Percentiles rank a stretch among this genome's conserved stretches.
phyloP scores from a whole-genome alignment of 2,329 filamentous ascomycete species.

The Fusarium bulbicola region DNA sequence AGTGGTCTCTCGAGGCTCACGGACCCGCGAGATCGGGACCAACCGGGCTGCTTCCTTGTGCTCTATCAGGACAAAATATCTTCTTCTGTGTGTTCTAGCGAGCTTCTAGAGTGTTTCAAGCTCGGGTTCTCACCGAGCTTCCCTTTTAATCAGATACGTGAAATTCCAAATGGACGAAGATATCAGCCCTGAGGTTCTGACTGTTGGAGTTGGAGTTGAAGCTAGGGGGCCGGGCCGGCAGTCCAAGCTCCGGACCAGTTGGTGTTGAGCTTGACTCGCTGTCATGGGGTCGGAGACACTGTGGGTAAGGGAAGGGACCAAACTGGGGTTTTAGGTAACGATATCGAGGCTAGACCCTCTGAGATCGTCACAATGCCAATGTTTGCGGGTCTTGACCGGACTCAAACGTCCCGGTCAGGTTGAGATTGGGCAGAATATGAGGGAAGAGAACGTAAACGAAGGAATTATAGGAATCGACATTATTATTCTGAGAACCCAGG shows the following conservation, averaged over 20 bases:
- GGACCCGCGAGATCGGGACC: slow-evolving; percentile 34
- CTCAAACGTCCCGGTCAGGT: slow-evolving; percentile 22
- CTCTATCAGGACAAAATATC: not conserved
- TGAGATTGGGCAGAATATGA: slow-evolving; percentile 22
- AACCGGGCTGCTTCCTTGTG: slow-evolving; percentile 33
- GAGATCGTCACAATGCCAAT: slow-evolving; percentile 21
- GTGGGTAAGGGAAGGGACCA: slow-evolving; percentile 24
- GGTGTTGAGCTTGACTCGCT: not conserved
- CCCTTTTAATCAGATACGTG: not conserved
- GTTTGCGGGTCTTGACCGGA: slow-evolving; percentile 14
- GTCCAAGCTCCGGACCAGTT: slow-evolving; percentile 29
- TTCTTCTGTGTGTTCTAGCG: slow-evolving; percentile 21
- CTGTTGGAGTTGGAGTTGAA: not conserved
- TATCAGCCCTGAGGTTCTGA: not conserved
- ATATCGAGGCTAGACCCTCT: slow-evolving; percentile 22
- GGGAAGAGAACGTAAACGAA: not conserved
- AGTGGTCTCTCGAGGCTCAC: slow-evolving; percentile 6
- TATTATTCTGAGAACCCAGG: not conserved
- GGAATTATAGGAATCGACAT: not conserved
- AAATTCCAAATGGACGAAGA: not conserved
- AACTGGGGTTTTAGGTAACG: slow-evolving; percentile 29
- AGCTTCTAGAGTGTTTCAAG: slow-evolving; percentile 27
- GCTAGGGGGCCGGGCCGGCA: slow-evolving; percentile 34
- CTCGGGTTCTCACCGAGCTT: slow-evolving; percentile 27
- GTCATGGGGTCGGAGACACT: slow-evolving; percentile 5